A percentile compares a stretch with the other conserved stretches of the same genome.
Evolutionary conservation across 106 monocot species (phyloP).

Genomic region (Allium cepa): DNA sequence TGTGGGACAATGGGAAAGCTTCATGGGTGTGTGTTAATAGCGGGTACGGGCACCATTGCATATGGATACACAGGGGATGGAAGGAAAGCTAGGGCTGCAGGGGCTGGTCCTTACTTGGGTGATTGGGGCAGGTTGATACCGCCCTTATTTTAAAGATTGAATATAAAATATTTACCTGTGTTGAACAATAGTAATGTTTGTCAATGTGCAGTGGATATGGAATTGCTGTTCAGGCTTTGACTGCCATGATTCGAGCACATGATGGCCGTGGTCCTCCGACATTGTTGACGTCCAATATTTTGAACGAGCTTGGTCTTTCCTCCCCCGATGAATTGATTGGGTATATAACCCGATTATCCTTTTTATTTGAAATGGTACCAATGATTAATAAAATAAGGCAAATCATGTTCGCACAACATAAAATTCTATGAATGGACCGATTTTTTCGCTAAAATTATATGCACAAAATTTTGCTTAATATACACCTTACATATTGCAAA

Average conservation of each 20-base stretch:
- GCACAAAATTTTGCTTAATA: neutral
- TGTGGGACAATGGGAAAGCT: conserved; percentile 94
- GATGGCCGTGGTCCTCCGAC: conserved; percentile 96
- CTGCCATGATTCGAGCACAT: conserved; percentile 83
- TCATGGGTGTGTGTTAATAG: conserved; percentile 94
- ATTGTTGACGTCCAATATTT: conserved; percentile 54
- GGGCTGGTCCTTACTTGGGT: conserved; percentile 89
- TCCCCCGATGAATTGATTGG: conserved; percentile 94
- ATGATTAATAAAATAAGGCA: too few relatives aligned
- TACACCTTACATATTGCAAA: too few relatives aligned
- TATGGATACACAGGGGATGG: conserved; percentile 93
- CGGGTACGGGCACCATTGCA: conserved; percentile 90
- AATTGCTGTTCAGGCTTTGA: conserved; percentile 88
- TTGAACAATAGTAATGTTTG: too few relatives aligned
- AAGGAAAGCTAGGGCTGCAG: conserved; percentile 82
- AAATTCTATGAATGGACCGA: neutral
- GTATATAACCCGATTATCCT: conserved; percentile 22
- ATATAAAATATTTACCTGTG: too few relatives aligned
- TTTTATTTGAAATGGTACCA: neutral
- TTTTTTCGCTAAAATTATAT: neutral
- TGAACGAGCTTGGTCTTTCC: conserved; percentile 58
- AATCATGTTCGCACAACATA: neutral
- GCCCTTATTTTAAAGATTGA: too few relatives aligned
- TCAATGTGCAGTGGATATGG: conserved; percentile 84
- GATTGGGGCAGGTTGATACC: conserved; percentile 91